Evolutionary conservation across 2,329 filamentous ascomycete genomes (phyloP).

Genomic region (Didymella pomorum): DNA sequence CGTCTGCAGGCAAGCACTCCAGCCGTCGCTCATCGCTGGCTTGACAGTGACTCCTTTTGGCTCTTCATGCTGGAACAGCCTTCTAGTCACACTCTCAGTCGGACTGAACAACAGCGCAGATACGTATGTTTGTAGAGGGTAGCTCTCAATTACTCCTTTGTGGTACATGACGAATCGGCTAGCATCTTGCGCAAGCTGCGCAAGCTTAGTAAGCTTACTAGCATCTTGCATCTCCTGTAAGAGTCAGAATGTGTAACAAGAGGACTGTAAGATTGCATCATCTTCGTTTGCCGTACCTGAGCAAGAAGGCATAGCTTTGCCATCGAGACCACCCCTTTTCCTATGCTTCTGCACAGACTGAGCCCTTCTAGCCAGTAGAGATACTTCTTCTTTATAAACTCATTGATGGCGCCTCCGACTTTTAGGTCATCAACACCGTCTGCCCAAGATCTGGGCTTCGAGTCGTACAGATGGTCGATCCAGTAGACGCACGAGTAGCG

Average conservation of each 20-base stretch:
- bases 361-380: no score
- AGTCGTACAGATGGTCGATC: no score
- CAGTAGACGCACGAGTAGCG: no score
- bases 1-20: not conserved
- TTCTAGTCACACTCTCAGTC: conserved; percentile 24
- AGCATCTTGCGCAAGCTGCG: conserved; percentile 28
- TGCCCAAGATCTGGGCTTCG: no score
- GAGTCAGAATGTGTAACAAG: not conserved
- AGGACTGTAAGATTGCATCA: not conserved
- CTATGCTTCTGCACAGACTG: no score
- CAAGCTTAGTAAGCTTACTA: not conserved
- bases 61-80: not conserved
- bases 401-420: no score
- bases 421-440: no score
- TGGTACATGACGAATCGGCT: conserved; percentile 26
- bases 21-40: not conserved
- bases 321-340: conserved; percentile 1
- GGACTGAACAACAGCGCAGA: conserved; percentile 35
- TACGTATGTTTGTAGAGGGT: conserved; percentile 36
- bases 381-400: no score
- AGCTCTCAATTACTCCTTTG: conserved; percentile 28
- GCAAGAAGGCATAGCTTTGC: not conserved
- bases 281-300: not conserved
- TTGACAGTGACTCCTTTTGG: not conserved
- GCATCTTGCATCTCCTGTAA: not conserved